Evolutionary conservation across 2,329 filamentous ascomycete species (phyloP).

Genomic region (Colletotrichum scovillei): DNA sequence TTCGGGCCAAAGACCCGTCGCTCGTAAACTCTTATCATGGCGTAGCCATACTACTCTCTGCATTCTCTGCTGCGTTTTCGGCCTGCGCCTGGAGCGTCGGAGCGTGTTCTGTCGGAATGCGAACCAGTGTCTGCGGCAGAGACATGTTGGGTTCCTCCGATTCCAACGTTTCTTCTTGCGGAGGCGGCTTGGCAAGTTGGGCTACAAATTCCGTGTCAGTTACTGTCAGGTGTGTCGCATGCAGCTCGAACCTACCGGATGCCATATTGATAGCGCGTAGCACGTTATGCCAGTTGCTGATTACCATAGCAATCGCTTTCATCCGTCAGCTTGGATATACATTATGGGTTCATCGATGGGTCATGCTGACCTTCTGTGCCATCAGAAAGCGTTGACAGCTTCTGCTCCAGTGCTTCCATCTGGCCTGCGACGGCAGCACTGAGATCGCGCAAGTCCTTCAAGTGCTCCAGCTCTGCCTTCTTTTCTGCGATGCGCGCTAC

Average conservation of each 20-base stretch:
- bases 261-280: slow-evolving; percentile 88
- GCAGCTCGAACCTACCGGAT: slow-evolving; percentile 68
- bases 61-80: slow-evolving; percentile 62
- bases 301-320: slow-evolving; percentile 82
- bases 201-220: slow-evolving; percentile 54
- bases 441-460: slow-evolving; percentile 81
- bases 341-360: background rate
- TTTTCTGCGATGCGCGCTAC: slow-evolving; percentile 86
- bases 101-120: slow-evolving; percentile 85
- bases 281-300: slow-evolving; percentile 90
- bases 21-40: background rate
- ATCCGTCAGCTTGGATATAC: background rate
- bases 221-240: background rate
- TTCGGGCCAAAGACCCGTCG: background rate
- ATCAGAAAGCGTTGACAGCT: slow-evolving; percentile 80
- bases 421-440: slow-evolving; percentile 82
- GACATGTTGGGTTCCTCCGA: slow-evolving; percentile 45
- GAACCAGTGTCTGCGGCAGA: slow-evolving; percentile 83
- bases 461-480: slow-evolving; percentile 82
- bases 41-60: slow-evolving; percentile 41
- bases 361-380: slow-evolving; percentile 77
- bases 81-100: slow-evolving; percentile 71
- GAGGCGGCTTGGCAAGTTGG: slow-evolving; percentile 72
- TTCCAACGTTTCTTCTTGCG: slow-evolving; percentile 54
- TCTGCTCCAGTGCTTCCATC: slow-evolving; percentile 85